These are phyloP conservation scores for Phallus indusiatus DNA, from an alignment of 768 basidiomycete species.

Conservation along the genomic window DNA sequence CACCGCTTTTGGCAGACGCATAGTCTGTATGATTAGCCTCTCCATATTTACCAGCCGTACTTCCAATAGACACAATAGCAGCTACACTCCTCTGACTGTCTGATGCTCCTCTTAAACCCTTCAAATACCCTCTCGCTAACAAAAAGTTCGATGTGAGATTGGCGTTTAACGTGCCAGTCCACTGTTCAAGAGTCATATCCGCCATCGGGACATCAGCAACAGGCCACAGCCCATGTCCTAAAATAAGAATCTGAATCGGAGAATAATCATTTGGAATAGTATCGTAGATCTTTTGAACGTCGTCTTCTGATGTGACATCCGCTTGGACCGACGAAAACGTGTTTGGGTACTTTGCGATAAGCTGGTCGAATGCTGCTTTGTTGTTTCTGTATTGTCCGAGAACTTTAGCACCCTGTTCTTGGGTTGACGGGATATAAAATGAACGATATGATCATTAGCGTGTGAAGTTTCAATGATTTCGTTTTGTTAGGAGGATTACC, in stretches of 20 bases:
- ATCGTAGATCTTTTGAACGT: constrained; percentile 41
- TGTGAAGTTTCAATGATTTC: not conserved
- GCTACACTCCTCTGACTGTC: constrained; percentile 43
- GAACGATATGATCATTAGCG: not conserved
- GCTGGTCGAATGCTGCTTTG: constrained; percentile 28
- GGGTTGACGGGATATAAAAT: not conserved
- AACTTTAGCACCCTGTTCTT: constrained; percentile 63
- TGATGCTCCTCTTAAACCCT: constrained; percentile 29
- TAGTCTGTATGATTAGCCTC: constrained; percentile 63
- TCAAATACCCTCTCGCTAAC: constrained; percentile 52
- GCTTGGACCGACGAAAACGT: constrained; percentile 35
- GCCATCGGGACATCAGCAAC: constrained; percentile 38
- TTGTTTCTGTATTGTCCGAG: constrained; percentile 64
- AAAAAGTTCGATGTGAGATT: constrained; percentile 65
- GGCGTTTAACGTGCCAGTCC: constrained; percentile 49
- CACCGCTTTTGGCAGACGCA: constrained; percentile 59
- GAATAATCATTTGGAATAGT: constrained; percentile 23
- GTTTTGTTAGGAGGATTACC: constrained; percentile 24
- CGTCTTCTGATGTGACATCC: constrained; percentile 47
- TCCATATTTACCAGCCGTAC: constrained; percentile 64
- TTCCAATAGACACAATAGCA: constrained; percentile 56
- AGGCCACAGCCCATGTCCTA: constrained; percentile 54
- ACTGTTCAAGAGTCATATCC: constrained; percentile 51
- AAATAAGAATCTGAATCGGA: constrained; percentile 45
- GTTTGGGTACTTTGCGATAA: constrained; percentile 29